Evolutionary conservation across 495 filamentous ascomycete species (phyloP).

Genomic region (Neurospora sublineolata): DNA sequence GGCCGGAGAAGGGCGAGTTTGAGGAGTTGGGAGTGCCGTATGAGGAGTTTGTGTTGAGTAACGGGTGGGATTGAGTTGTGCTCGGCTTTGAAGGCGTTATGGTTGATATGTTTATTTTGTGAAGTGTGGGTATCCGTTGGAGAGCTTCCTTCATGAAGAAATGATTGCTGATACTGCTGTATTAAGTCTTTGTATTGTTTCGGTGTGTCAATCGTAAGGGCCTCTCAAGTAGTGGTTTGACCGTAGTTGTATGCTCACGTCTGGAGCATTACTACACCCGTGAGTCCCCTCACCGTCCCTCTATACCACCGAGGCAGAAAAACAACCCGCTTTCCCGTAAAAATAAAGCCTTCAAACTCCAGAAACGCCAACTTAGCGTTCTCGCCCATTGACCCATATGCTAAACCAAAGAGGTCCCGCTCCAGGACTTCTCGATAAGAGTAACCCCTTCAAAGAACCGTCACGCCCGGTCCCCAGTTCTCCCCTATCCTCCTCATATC

Average conservation of each 20-base stretch:
- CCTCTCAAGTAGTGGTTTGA: no score
- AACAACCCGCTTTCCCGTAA: neutral
- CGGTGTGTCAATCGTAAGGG: no score
- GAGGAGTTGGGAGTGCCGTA: conserved; percentile 25
- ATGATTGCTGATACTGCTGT: neutral
- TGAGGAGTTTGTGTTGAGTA: conserved; percentile 31
- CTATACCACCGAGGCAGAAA: neutral
- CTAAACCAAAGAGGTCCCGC: neutral
- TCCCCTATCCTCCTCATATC: conserved; percentile 82
- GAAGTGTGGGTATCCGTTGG: neutral
- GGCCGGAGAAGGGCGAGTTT: conserved; percentile 21
- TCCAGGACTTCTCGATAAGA: neutral
- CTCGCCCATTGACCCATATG: neutral
- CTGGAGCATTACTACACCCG: neutral
- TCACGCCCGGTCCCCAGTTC: conserved; percentile 47
- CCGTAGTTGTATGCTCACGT: neutral
- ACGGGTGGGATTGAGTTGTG: conserved; percentile 2
- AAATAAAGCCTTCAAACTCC: neutral
- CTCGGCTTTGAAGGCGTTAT: neutral
- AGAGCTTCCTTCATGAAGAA: neutral
- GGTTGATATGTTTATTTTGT: neutral
- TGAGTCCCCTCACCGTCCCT: neutral
- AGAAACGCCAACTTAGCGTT: neutral
- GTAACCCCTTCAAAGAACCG: conserved; percentile 18
- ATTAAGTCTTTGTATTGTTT: neutral